These are phyloP conservation scores for Chaetomium sp. DNA, from an alignment of 2,329 filamentous ascomycete species.

Conservation along the genomic window DNA sequence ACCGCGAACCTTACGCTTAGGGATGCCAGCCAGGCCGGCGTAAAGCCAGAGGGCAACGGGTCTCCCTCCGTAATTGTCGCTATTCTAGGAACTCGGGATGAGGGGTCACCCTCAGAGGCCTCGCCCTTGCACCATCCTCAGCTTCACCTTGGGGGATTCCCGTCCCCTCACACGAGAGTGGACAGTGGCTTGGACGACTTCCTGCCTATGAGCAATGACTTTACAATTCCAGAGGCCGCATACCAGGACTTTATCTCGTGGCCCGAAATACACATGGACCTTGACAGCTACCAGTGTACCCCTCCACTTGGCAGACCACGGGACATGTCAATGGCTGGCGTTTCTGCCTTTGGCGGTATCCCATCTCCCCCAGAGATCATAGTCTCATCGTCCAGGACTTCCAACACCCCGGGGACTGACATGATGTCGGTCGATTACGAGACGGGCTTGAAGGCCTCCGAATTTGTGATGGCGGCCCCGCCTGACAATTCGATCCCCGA, in stretches of 20 bases:
- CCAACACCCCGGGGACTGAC: constrained; percentile 52
- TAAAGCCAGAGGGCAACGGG: constrained; percentile 37
- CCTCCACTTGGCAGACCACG: constrained; percentile 39
- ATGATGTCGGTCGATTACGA: constrained; percentile 50
- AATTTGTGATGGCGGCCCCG: constrained; percentile 37
- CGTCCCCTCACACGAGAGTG: constrained; percentile 43
- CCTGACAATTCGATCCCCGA: constrained; percentile 45
- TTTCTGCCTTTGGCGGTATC: constrained; percentile 47
- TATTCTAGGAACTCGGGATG: constrained; percentile 35
- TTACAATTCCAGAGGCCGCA: constrained; percentile 41
- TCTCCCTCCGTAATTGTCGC: constrained; percentile 37
- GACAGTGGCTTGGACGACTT: constrained; percentile 48
- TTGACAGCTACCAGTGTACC: constrained; percentile 45
- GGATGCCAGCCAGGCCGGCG: constrained; percentile 40
- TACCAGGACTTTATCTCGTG: constrained; percentile 51
- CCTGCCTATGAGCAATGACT: constrained; percentile 44
- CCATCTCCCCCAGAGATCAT: constrained; percentile 48
- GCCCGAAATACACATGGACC: constrained; percentile 48
- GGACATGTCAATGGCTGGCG: constrained; percentile 43
- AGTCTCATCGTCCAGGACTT: constrained; percentile 46
- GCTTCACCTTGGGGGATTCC: constrained; percentile 41
- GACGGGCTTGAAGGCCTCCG: constrained; percentile 38
- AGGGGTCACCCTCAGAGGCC: constrained; percentile 38
- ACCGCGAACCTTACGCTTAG: constrained; percentile 43
- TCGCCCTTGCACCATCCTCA: constrained; percentile 40